Base-by-base conservation (phyloP, 1,284 basidiomycete genomes). In the Rhodotorula mucilaginosa region DNA sequence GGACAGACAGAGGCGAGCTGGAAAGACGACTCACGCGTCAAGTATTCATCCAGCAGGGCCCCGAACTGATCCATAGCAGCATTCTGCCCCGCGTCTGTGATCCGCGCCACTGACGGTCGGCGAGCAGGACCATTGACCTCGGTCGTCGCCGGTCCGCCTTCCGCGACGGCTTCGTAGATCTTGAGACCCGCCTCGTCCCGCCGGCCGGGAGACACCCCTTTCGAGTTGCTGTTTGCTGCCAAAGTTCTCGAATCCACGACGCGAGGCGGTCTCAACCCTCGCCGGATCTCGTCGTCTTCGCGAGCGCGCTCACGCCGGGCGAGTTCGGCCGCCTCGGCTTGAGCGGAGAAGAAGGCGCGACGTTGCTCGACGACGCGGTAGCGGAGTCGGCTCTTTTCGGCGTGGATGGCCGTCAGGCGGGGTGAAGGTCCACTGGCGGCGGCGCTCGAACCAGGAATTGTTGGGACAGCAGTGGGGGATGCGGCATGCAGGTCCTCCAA, bases 41-140 rank as follows among this genome's bases (percentile, higher is more conserved):
- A 66, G 58, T 78, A 79, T 61, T 79, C 78, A 26, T 77, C 63
- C 44, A 78, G 71, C 76, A 78, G 76, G 4, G 76, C 72, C 8
- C 75, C 76, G 61, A 78, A 78, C 64, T 73, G 74, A 29, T 65
- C 65, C 72, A 78, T 78, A 63, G 74, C 63, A 1, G 21, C 19
- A 21, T 4, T 31, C 54, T 44, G 34, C 26, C 15, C 26, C 58
- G 65, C 31, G 19, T 16, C 39, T 5, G n/a, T 48, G 13, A 7
- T 51, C 47, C 31, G 26, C 31, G 21, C 49, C 26, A n/a, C 26
- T 4, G 59, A 19, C 16, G 10, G n/a, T 26, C 44, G 44, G 4
- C 29, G 34, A 18, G 34, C n/a, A 19, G 29, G 23, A 47, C 31
- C 15, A n/a, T 10, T 13, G 19, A 13, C 15, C 26, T 13, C 58